A percentile compares a stretch with the other conserved stretches of the same genome.
Evolutionary conservation across 2,329 filamentous ascomycete species (phyloP).

Genomic region (Sporothrix dimorphospora): DNA sequence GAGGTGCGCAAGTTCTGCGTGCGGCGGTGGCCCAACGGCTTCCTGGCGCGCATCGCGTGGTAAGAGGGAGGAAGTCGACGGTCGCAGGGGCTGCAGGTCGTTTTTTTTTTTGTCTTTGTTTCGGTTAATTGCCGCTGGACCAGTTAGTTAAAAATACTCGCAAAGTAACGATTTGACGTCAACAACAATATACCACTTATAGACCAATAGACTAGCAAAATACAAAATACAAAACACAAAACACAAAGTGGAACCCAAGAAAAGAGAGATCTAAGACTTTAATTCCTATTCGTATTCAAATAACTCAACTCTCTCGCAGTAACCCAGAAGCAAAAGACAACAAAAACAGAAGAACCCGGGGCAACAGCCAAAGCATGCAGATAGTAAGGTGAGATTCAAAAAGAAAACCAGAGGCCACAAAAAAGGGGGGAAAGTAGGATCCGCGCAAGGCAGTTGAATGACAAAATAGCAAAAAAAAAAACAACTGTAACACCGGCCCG

Average conservation of each 20-base stretch:
- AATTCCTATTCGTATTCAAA: conserved; percentile 11
- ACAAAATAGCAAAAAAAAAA: background rate
- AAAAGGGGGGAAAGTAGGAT: background rate
- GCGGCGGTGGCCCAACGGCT: conserved; percentile 59
- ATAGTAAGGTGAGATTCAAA: background rate
- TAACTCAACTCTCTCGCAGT: background rate
- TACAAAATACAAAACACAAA: background rate
- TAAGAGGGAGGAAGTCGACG: conserved; percentile 39
- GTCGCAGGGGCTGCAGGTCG: background rate
- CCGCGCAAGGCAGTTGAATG: background rate
- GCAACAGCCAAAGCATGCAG: conserved; percentile 1
- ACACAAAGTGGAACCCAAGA: background rate
- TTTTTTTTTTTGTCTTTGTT: background rate
- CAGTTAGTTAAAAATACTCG: background rate
- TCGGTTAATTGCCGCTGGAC: background rate
- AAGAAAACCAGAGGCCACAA: background rate
- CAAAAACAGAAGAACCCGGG: background rate
- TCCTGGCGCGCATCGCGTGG: conserved; percentile 66
- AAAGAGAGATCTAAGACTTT: background rate
- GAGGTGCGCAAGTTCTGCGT: conserved; percentile 67
- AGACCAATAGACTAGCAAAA: background rate
- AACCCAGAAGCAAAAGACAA: background rate
- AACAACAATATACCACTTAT: background rate
- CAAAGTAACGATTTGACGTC: conserved; percentile 1
- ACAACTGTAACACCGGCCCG: background rate